Evolutionary conservation across 176 grass and related monocot genomes (phyloP).

Genomic region (Ensete glaucum): DNA sequence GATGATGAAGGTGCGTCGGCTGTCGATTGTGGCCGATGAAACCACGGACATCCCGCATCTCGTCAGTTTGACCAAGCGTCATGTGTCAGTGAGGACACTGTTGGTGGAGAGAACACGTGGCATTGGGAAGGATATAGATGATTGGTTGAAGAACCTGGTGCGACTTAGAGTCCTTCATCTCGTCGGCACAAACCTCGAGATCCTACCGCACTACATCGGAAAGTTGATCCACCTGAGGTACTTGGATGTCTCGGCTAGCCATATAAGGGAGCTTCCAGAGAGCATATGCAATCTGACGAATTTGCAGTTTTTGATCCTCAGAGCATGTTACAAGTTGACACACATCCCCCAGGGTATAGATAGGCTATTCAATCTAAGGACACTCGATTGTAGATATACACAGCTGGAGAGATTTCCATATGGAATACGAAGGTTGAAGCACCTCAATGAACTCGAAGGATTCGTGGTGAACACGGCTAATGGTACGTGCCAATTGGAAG

Average conservation of each 20-base stretch:
- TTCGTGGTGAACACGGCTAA: background rate
- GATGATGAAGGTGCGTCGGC: too few relatives aligned
- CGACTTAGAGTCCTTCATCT: background rate
- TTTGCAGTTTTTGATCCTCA: background rate
- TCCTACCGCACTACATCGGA: background rate
- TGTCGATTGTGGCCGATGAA: background rate
- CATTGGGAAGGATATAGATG: background rate
- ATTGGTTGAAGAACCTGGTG: too few relatives aligned
- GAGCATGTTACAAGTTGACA: background rate
- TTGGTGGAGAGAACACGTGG: background rate
- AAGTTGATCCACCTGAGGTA: background rate
- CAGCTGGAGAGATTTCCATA: too few relatives aligned
- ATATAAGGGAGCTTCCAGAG: background rate
- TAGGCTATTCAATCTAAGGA: too few relatives aligned
- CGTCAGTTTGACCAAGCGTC: too few relatives aligned
- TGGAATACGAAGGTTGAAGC: background rate
- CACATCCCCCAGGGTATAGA: background rate
- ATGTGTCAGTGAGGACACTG: background rate
- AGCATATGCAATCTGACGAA: background rate
- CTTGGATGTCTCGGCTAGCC: background rate
- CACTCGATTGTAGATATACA: too few relatives aligned
- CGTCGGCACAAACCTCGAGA: background rate
- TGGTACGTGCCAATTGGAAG: too few relatives aligned
- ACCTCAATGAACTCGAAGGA: background rate
- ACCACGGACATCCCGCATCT: too few relatives aligned